Evolutionary conservation across 768 basidiomycete genomes (phyloP).

Genomic region (Psilocybe cubensis): DNA sequence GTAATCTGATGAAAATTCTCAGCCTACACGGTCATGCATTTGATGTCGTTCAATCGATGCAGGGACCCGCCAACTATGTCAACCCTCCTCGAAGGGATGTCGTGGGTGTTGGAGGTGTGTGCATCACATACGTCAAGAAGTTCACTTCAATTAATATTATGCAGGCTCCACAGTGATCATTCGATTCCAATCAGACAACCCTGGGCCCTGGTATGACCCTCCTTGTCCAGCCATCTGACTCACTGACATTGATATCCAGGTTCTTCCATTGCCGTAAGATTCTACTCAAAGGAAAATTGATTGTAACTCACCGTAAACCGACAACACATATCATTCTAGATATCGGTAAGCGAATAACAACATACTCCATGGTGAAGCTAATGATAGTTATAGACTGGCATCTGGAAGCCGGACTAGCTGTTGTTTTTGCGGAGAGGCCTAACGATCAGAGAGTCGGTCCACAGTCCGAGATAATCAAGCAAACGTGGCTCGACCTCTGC

Average conservation of each 20-base stretch:
- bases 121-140: background rate
- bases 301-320: too few relatives aligned
- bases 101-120: constrained; percentile 37
- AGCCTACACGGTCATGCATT: constrained; percentile 33
- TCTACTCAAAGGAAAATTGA: too few relatives aligned
- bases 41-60: constrained; percentile 40
- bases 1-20: background rate
- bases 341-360: constrained; percentile 38
- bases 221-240: background rate
- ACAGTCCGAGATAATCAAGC: constrained; percentile 28
- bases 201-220: constrained; percentile 29
- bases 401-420: constrained; percentile 36
- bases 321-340: constrained; percentile 47
- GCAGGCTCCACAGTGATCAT: constrained; percentile 24
- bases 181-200: constrained; percentile 28
- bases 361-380: constrained; percentile 33
- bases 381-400: constrained; percentile 14
- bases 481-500: constrained; percentile 36
- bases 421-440: constrained; percentile 41
- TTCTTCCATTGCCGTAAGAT: constrained; percentile 29
- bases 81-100: constrained; percentile 44
- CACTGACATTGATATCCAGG: constrained; percentile 6
- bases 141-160: too few relatives aligned
- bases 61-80: constrained; percentile 37
- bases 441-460: constrained; percentile 27